Conservation (phyloP, 2,329 filamentous ascomycete species). For the Aschersonia sp. region DNA sequence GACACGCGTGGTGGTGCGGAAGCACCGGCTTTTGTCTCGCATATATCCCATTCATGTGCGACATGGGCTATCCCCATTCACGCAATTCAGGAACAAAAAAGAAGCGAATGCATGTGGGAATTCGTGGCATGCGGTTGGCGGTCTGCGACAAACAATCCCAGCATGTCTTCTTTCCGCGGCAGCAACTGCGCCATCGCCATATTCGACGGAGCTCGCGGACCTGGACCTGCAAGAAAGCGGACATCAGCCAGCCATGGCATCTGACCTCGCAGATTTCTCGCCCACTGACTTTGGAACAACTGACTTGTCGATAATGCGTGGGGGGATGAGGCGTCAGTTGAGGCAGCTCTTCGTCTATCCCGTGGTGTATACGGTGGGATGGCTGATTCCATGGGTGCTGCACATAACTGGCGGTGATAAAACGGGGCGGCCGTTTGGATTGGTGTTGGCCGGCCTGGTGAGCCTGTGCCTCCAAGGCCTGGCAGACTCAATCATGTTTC, state of each 20-base stretch:
- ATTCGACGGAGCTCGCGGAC: too few species aligned
- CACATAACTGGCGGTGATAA: constrained; percentile 33
- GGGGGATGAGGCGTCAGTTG: constrained; percentile 51
- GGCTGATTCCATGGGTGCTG: constrained; percentile 55
- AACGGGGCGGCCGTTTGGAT: constrained; percentile 32
- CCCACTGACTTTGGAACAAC: constrained; percentile 10
- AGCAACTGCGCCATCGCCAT: too few species aligned
- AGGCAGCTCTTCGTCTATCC: constrained; percentile 66
- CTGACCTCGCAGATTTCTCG: constrained; percentile 4
- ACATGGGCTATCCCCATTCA: too few species aligned
- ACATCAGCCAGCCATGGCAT: background rate
- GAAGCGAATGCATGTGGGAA: too few species aligned
- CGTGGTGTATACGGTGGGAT: constrained; percentile 54
- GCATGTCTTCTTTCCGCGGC: too few species aligned
- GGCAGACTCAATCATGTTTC: constrained; percentile 55
- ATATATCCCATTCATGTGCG: too few species aligned
- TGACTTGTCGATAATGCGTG: constrained; percentile 24
- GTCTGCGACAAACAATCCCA: too few species aligned
- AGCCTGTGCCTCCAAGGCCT: constrained; percentile 52
- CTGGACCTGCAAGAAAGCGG: too few species aligned
- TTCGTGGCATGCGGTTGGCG: too few species aligned
- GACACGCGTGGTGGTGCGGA: too few species aligned
- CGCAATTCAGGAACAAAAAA: too few species aligned
- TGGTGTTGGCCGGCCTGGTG: constrained; percentile 39
- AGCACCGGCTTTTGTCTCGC: too few species aligned